These are phyloP conservation scores for Lophiostoma macrostomum DNA, from an alignment of 495 filamentous ascomycete genomes.

Conservation along the genomic window DNA sequence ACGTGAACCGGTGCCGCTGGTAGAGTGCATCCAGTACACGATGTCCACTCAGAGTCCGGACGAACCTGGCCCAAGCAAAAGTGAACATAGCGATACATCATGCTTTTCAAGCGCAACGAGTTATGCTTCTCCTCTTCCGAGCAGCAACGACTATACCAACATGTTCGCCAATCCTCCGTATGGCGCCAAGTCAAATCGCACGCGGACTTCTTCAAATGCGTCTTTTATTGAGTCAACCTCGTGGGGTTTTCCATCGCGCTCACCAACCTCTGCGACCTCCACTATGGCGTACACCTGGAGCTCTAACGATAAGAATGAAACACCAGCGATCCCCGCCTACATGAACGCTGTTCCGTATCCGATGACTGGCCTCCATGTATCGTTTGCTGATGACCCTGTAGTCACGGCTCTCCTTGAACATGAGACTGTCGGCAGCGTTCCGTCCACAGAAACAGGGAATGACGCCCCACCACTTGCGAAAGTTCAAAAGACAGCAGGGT, in stretches of 20 bases:
- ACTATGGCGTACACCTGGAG: conserved; percentile 30
- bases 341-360: conserved; percentile 22
- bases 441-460: too few relatives aligned
- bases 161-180: conserved; percentile 27
- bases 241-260: conserved; percentile 29
- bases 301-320: conserved; percentile 25
- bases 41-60: too few relatives aligned
- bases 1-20: too few relatives aligned
- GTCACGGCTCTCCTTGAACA: too few relatives aligned
- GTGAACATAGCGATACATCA: too few relatives aligned
- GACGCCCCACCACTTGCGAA: too few relatives aligned
- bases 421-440: too few relatives aligned
- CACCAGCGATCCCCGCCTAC: conserved; percentile 2
- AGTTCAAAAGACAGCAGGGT: too few relatives aligned
- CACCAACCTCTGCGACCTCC: conserved; percentile 31
- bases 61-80: too few relatives aligned
- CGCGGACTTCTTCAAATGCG: conserved; percentile 34
- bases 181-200: conserved; percentile 20
- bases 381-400: conserved; percentile 14
- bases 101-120: too few relatives aligned
- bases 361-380: conserved; percentile 13
- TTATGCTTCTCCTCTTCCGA: conserved; percentile 32
- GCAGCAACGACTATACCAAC: conserved; percentile 24
- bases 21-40: too few relatives aligned
- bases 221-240: conserved; percentile 32